These are phyloP conservation scores for Amanita rubescens DNA, from an alignment of 768 basidiomycete species.

Conservation along the genomic window DNA sequence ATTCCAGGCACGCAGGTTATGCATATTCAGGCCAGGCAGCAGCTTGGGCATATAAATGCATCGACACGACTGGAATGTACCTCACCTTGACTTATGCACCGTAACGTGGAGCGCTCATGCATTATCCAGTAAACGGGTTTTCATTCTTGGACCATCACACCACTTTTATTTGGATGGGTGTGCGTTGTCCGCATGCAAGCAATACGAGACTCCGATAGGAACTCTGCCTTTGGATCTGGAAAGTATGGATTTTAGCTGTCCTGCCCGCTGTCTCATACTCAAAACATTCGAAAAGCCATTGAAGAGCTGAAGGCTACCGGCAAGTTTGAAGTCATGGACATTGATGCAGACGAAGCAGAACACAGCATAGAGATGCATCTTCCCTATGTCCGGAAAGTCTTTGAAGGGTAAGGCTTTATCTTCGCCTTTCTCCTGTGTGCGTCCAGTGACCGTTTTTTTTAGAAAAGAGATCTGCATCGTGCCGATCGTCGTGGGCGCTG, in stretches of 20 bases:
- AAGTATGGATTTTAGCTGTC: constrained; percentile 40
- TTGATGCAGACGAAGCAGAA: constrained; percentile 79
- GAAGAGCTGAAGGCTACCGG: constrained; percentile 55
- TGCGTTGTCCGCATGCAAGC: constrained; percentile 70
- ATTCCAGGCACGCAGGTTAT: constrained; percentile 86
- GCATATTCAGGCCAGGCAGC: constrained; percentile 90
- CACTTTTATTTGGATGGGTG: constrained; percentile 84
- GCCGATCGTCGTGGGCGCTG: constrained; percentile 84
- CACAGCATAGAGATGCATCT: constrained; percentile 99
- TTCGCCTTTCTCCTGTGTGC: not conserved
- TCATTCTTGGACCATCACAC: constrained; percentile 95
- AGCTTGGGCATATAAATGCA: constrained; percentile 92
- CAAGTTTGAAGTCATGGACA: constrained; percentile 61
- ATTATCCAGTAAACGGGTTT: constrained; percentile 70
- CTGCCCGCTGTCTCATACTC: constrained; percentile 4
- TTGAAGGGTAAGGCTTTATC: constrained; percentile 52
- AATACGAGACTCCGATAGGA: constrained; percentile 84
- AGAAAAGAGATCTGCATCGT: constrained; percentile 77
- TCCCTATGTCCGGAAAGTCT: constrained; percentile 81
- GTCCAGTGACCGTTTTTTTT: constrained; percentile 1
- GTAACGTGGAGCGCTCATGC: constrained; percentile 5
- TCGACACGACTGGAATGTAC: constrained; percentile 78
- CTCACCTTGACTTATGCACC: constrained; percentile 19
- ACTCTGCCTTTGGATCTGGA: constrained; percentile 69
- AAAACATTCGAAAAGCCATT: constrained; percentile 42